Conservation (phyloP, 176 grass and related monocot species). For the Secale cereale region DNA sequence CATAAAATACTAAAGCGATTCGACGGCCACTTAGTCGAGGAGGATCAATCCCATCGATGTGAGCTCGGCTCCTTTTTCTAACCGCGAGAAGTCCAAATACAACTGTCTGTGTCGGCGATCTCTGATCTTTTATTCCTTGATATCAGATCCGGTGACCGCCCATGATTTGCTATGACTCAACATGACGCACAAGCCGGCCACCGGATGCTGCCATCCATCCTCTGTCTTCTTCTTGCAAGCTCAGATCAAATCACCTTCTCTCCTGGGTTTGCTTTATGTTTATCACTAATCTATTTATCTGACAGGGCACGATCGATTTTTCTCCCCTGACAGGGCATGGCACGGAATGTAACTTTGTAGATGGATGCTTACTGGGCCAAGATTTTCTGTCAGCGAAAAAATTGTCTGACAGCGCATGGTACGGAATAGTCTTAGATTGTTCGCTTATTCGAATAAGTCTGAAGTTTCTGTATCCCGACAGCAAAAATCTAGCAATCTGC, state of each 20-base stretch:
- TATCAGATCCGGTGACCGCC: constrained; percentile 3
- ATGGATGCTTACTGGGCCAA: background rate
- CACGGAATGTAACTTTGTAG: background rate
- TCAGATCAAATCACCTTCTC: background rate
- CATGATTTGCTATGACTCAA: constrained; percentile 16
- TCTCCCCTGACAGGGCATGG: background rate
- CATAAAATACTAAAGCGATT: background rate
- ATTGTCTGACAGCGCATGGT: too few species aligned
- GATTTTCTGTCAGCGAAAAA: background rate
- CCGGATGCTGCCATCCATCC: background rate
- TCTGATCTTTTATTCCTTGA: background rate
- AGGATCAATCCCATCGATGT: background rate
- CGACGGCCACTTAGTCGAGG: background rate
- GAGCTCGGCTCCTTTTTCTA: background rate
- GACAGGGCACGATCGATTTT: background rate
- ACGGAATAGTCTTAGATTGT: too few species aligned
- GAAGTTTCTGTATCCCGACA: too few species aligned
- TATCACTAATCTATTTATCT: background rate
- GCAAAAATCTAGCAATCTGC: background rate
- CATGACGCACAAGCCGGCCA: constrained; percentile 12
- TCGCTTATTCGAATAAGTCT: too few species aligned
- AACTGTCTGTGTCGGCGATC: constrained; percentile 2
- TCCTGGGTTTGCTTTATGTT: background rate
- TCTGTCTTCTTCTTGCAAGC: background rate
- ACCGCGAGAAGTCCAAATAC: background rate